These are phyloP conservation scores for Craterostigma plantagineum DNA, from an alignment of 257 asterid genomes.

Conservation along the genomic window DNA sequence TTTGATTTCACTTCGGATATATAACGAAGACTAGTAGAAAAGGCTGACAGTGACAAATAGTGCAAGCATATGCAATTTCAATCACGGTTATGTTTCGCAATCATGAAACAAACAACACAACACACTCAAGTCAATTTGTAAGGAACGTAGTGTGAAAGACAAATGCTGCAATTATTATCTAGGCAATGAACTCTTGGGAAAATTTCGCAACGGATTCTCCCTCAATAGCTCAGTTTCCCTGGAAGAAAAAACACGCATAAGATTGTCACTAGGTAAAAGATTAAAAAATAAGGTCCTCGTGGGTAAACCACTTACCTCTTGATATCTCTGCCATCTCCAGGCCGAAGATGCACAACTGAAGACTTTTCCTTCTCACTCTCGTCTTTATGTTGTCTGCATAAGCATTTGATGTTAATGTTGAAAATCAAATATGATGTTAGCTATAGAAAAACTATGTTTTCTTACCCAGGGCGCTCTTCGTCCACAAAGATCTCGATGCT, in stretches of 20 bases:
- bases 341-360: slow-evolving; percentile 52
- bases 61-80: too few relatives aligned
- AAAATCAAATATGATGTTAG: neutral
- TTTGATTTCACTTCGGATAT: too few relatives aligned
- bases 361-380: slow-evolving; percentile 29
- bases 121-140: too few relatives aligned
- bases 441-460: too few relatives aligned
- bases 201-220: slow-evolving; percentile 81
- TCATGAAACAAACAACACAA: too few relatives aligned
- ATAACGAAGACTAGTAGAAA: too few relatives aligned
- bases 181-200: slow-evolving; percentile 54
- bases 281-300: neutral
- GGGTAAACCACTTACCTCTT: slow-evolving; percentile 45
- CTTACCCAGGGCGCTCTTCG: slow-evolving; percentile 52
- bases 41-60: too few relatives aligned
- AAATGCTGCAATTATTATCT: slow-evolving; percentile 20
- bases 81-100: too few relatives aligned
- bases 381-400: slow-evolving; percentile 24
- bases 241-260: slow-evolving; percentile 6
- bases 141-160: too few relatives aligned
- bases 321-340: slow-evolving; percentile 50
- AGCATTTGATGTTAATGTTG: neutral
- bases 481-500: slow-evolving; percentile 76
- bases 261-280: slow-evolving; percentile 3
- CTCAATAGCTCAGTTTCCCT: slow-evolving; percentile 81